A percentile compares a stretch with the other conserved stretches of the same genome.
Evolutionary conservation across 2,329 filamentous ascomycete genomes (phyloP).

Genomic region (Paecilomyces sp.): DNA sequence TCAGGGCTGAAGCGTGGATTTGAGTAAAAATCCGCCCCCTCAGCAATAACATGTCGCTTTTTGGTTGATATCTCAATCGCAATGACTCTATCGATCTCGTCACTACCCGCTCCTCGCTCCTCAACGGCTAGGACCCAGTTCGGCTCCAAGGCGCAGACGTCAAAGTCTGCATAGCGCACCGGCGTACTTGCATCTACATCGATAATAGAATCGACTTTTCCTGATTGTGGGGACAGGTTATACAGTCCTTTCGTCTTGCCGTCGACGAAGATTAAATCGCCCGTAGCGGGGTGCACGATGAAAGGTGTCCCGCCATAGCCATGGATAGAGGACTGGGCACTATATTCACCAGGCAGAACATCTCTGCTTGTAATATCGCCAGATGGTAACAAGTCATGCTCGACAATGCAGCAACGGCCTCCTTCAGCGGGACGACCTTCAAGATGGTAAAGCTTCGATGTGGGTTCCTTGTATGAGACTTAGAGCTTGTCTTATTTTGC

Average conservation of each 20-base stretch:
- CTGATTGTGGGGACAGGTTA: slow-evolving; percentile 33
- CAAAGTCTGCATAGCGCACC: slow-evolving; percentile 43
- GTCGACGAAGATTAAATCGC: slow-evolving; percentile 42
- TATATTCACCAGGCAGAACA: slow-evolving; percentile 39
- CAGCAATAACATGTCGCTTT: slow-evolving; percentile 27
- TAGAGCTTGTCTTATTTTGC: background rate
- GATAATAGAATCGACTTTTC: slow-evolving; percentile 24
- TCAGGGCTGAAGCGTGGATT: slow-evolving; percentile 44
- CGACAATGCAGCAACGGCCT: slow-evolving; percentile 41
- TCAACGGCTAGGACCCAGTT: slow-evolving; percentile 43
- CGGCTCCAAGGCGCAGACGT: slow-evolving; percentile 26
- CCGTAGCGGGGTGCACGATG: slow-evolving; percentile 31
- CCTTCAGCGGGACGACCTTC: slow-evolving; percentile 29
- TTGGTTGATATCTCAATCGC: slow-evolving; percentile 15
- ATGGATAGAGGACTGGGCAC: slow-evolving; percentile 42
- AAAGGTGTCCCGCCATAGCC: slow-evolving; percentile 46
- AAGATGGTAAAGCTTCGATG: slow-evolving; percentile 22
- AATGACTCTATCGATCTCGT: slow-evolving; percentile 27
- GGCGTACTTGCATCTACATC: slow-evolving; percentile 17
- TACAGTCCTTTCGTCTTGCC: slow-evolving; percentile 36
- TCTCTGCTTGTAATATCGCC: slow-evolving; percentile 25
- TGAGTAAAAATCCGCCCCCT: slow-evolving; percentile 48
- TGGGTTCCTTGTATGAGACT: background rate
- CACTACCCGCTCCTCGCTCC: slow-evolving; percentile 43
- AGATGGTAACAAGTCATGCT: slow-evolving; percentile 21